phyloP scores from a whole-genome alignment of 139 green algal species.

The Tetradesmus obliquus region DNA sequence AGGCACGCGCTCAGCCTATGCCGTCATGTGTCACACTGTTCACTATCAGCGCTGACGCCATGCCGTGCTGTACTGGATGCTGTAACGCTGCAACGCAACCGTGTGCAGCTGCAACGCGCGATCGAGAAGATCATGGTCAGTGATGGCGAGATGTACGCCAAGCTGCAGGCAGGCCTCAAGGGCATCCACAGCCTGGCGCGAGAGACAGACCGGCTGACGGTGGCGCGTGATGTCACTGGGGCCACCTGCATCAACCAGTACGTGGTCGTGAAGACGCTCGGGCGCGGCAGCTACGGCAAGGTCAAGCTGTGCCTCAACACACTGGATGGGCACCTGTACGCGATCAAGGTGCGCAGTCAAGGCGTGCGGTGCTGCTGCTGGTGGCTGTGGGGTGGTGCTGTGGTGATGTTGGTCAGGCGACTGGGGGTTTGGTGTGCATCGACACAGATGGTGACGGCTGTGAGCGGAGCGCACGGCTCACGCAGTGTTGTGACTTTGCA shows the following conservation, averaged over 20 bases:
- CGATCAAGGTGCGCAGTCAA: constrained; percentile 81
- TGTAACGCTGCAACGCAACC: too few relatives aligned
- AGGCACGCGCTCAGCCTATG: too few relatives aligned
- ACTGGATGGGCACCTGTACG: constrained; percentile 82
- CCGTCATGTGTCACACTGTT: too few relatives aligned
- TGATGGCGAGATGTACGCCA: constrained; percentile 45
- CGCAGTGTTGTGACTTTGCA: background rate
- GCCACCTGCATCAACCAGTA: constrained; percentile 89
- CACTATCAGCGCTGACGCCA: too few relatives aligned
- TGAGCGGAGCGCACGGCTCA: too few relatives aligned
- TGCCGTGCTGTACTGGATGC: background rate
- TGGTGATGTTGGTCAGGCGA: too few relatives aligned
- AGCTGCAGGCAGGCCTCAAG: constrained; percentile 45
- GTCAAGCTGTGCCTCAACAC: constrained; percentile 93
- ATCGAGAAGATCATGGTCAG: constrained; percentile 46
- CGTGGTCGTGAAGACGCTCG: constrained; percentile 87
- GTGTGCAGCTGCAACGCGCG: constrained; percentile 41
- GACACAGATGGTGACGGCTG: too few relatives aligned
- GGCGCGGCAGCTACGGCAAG: constrained; percentile 81
- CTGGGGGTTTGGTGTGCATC: too few relatives aligned
- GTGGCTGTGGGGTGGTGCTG: too few relatives aligned
- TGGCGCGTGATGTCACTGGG: constrained; percentile 58
- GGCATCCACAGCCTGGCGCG: constrained; percentile 40
- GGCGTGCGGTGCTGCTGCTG: background rate
- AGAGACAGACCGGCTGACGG: constrained; percentile 60